Evolutionary conservation across 345 rosid species (phyloP).

Genomic region (Xanthoceras sorbifolium): DNA sequence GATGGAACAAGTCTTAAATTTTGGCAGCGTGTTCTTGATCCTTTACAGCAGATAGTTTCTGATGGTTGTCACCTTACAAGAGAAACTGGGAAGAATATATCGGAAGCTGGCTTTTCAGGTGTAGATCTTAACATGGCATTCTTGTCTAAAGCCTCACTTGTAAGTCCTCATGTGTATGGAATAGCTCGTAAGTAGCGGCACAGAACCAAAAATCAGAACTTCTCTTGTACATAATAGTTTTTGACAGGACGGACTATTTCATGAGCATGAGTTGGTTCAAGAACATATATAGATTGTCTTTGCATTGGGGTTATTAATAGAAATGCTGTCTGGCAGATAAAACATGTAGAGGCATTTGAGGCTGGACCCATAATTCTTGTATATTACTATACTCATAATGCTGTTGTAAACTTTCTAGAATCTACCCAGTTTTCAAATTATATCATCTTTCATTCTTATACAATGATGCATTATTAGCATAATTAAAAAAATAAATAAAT

Average conservation of each 20-base stretch:
- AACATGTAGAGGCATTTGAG: neutral
- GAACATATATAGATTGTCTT: neutral
- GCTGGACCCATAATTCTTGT: neutral
- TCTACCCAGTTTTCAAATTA: no score
- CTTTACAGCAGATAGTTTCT: slow-evolving; percentile 63
- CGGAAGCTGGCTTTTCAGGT: slow-evolving; percentile 57
- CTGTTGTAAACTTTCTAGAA: no score
- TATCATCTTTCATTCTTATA: no score
- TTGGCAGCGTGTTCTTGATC: slow-evolving; percentile 59
- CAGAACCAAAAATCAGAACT: neutral
- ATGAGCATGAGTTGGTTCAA: neutral
- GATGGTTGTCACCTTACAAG: slow-evolving; percentile 87
- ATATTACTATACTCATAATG: neutral
- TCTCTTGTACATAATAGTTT: neutral
- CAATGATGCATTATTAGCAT: neutral
- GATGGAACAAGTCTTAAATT: slow-evolving; percentile 73
- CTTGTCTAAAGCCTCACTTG: slow-evolving; percentile 40
- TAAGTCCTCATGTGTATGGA: slow-evolving; percentile 72
- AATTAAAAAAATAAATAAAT: no score
- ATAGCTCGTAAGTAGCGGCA: slow-evolving; percentile 52
- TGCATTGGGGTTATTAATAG: neutral
- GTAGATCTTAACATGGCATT: slow-evolving; percentile 46
- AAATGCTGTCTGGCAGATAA: neutral
- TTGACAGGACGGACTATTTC: neutral
- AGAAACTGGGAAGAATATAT: slow-evolving; percentile 58